Percentiles rank a stretch among this genome's conserved stretches.
phyloP scores from a whole-genome alignment of 2,329 filamentous ascomycete species.

The Aschersonia sp. region DNA sequence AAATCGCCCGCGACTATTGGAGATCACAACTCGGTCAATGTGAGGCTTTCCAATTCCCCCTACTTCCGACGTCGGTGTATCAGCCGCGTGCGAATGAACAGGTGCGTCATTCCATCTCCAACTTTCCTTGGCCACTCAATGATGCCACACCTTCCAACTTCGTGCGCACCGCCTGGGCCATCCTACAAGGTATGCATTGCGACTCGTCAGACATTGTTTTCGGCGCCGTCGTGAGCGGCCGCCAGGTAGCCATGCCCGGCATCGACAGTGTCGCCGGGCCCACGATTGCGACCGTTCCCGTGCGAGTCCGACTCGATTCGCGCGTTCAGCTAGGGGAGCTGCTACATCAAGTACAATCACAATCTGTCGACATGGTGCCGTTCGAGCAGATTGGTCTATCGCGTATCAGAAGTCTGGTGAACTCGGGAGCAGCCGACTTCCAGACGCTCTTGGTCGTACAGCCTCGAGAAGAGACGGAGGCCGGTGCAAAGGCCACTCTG shows the following conservation, averaged over 20 bases:
- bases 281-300: conserved; percentile 13
- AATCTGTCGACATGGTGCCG: conserved; percentile 11
- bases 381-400: conserved; percentile 15
- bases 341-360: conserved; percentile 8
- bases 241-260: conserved; percentile 9
- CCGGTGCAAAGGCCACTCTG: neutral
- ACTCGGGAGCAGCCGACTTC: conserved; percentile 4
- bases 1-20: neutral
- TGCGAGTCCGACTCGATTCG: conserved; percentile 14
- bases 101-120: conserved; percentile 1
- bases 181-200: conserved; percentile 21
- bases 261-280: conserved; percentile 13
- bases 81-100: conserved; percentile 1
- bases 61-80: conserved; percentile 1
- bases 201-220: conserved; percentile 15
- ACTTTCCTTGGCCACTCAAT: conserved; percentile 1
- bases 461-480: neutral
- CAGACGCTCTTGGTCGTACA: conserved; percentile 8
- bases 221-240: conserved; percentile 11
- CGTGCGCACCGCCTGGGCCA: conserved; percentile 10
- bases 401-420: conserved; percentile 3
- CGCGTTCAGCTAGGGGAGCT: neutral
- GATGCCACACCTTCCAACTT: conserved; percentile 7
- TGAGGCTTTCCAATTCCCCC: conserved; percentile 1
- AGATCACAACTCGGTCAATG: neutral